Base-by-base conservation (phyloP, 306 rosid genomes). In the Lathyrus tuberosus region DNA sequence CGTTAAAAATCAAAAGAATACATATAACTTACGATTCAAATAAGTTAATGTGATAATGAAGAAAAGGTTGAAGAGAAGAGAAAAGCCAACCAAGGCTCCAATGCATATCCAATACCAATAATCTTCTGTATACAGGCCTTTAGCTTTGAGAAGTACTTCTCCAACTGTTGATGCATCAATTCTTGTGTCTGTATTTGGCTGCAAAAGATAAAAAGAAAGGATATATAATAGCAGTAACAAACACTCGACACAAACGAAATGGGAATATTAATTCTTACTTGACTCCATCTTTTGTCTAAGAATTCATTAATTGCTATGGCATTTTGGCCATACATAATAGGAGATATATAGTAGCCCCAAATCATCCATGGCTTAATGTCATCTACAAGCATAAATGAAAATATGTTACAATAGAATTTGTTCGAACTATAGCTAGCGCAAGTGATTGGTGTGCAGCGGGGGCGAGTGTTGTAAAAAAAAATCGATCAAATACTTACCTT, bases 271-370 rank as follows among this genome's bases (percentile, higher is more conserved):
- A 22, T 59, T 75, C 76, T 75, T 65, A 92, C 97, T 51, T 28
- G 5, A 51, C 83, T 82, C 95, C 98, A 92, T 83, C 96, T 86
- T n/a, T 80, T 57, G 18, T 89, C 98, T 3, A 92, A 90, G 65
- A 92, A 92, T 57, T 89, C 98, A 28, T 92, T 89, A 4, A 87
- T 82, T 67, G 80, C 88, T 9, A 92, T 80, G 15, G 98, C 95
- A 78, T 86, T 92, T 46, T 92, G 96, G 74, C 96, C 98, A 62
- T 92, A 92, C 89, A 80, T 89, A 83, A 92, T 65, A 57, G 98
- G 98, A 71, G 91, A 87, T 4, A 68, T 5, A 41, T 86, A 92
- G 57, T 81, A 92, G 16, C 96, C 95, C 96, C 96, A 92, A 38
- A 68, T 35, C 88, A 89, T 70, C 92, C 96, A 92, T 26, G 88